A percentile compares a stretch with the other conserved stretches of the same genome.
These are phyloP conservation scores for Xylaria sp. DNA, from an alignment of 2,329 filamentous ascomycete species.

Conservation along the genomic window DNA sequence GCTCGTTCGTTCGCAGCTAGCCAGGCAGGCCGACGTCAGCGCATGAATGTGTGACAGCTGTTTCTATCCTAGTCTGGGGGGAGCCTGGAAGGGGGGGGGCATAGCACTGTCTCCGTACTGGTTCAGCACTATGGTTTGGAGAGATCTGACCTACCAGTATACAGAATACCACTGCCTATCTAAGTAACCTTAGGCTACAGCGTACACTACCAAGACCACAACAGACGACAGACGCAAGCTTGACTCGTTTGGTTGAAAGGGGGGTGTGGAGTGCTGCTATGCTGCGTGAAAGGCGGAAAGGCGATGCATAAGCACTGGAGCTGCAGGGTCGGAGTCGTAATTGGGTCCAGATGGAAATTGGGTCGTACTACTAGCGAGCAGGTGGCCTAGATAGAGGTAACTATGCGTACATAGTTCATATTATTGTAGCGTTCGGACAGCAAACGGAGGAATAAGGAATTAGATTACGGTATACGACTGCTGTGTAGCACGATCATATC, in stretches of 20 bases:
- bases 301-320: background rate
- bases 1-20: constrained; percentile 50
- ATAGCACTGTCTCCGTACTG: constrained; percentile 7
- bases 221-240: constrained; percentile 25
- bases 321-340: constrained; percentile 16
- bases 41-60: constrained; percentile 53
- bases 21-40: constrained; percentile 61
- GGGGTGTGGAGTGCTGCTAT: constrained; percentile 18
- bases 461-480: constrained; percentile 2
- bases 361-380: background rate
- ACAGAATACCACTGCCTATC: background rate
- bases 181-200: background rate
- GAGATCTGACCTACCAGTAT: constrained; percentile 40
- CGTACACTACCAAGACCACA: background rate
- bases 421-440: no score
- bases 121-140: constrained; percentile 8
- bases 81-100: constrained; percentile 7
- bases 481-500: background rate
- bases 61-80: constrained; percentile 25
- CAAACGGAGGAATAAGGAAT: background rate
- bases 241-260: constrained; percentile 35
- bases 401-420: no score
- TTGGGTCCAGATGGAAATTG: background rate
- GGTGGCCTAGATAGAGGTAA: background rate
- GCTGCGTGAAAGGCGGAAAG: background rate